These are phyloP conservation scores for Scedosporium minutisporum DNA, from an alignment of 2,329 filamentous ascomycete genomes.

Conservation along the genomic window DNA sequence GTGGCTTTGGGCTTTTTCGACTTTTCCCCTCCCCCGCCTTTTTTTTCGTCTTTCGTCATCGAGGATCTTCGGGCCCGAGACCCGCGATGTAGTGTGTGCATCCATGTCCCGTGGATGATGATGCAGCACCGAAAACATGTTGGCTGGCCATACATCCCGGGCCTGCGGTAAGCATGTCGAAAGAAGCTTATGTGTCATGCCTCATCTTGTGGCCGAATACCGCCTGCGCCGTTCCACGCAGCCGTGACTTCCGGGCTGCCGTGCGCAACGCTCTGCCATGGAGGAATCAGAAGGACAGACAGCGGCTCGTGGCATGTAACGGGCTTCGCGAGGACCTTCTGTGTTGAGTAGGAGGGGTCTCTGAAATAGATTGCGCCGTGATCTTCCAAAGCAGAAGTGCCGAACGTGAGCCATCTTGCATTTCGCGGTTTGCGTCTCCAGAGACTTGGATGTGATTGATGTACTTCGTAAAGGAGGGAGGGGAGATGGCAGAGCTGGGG, in stretches of 20 bases:
- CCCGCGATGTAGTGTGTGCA: neutral
- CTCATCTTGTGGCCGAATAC: no score
- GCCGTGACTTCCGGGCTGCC: neutral
- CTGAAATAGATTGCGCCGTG: neutral
- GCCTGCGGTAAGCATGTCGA: no score
- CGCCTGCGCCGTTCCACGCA: neutral
- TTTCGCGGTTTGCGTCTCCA: neutral
- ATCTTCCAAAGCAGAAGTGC: neutral
- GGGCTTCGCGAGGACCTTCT: neutral
- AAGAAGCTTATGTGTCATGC: no score
- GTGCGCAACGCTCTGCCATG: neutral
- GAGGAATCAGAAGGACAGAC: neutral
- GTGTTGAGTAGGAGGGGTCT: neutral
- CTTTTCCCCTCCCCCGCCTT: neutral
- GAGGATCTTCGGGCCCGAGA: neutral
- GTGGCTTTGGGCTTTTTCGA: neutral
- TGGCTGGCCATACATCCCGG: no score
- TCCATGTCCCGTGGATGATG: neutral
- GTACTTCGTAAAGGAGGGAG: no score
- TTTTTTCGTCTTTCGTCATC: neutral
- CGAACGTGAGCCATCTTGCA: neutral
- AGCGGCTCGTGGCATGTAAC: neutral
- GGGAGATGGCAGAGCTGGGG: no score
- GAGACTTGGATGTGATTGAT: no score
- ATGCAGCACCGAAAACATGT: neutral